Conservation (phyloP, 441 rosid species). For the Kokia cookei region DNA sequence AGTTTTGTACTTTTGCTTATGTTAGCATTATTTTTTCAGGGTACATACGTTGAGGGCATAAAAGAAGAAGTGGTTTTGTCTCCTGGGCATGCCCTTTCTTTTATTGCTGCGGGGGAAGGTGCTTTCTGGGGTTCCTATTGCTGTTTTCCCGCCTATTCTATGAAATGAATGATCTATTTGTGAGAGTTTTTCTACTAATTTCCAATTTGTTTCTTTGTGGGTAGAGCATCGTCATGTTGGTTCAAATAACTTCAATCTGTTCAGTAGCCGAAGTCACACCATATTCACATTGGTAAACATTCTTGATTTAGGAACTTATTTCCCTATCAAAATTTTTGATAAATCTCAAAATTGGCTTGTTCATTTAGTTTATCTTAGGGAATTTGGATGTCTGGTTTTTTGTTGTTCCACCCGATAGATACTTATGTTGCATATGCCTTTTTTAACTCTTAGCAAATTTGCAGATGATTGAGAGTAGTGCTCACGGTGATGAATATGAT, state of each 20-base stretch:
- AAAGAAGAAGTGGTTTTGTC: constrained; percentile 99
- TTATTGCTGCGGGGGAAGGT: constrained; percentile 99
- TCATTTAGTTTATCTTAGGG: not conserved
- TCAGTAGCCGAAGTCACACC: constrained; percentile 99
- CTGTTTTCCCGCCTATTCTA: not conserved
- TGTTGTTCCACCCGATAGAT: not conserved
- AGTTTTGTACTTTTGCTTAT: not conserved
- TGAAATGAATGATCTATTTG: not conserved
- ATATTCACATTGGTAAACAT: constrained; percentile 81
- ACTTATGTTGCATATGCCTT: not conserved
- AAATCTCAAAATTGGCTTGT: not conserved
- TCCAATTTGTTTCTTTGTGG: constrained; percentile 19
- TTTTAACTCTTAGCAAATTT: constrained; percentile 20
- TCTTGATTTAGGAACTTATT: not conserved
- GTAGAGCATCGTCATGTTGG: constrained; percentile 99
- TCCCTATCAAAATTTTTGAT: not conserved
- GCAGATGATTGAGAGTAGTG: constrained; percentile 99
- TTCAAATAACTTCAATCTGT: constrained; percentile 93
- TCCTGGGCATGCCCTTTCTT: constrained; percentile 98
- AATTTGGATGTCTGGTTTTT: not conserved
- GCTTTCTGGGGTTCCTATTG: constrained; percentile 6
- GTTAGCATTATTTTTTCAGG: constrained; percentile 37
- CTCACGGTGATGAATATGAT: constrained; percentile 92
- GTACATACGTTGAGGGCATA: constrained; percentile 97
- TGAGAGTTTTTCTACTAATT: not conserved